Evolutionary conservation across 2,329 filamentous ascomycete genomes (phyloP).

Genomic region (Sclerotinia spermophila): DNA sequence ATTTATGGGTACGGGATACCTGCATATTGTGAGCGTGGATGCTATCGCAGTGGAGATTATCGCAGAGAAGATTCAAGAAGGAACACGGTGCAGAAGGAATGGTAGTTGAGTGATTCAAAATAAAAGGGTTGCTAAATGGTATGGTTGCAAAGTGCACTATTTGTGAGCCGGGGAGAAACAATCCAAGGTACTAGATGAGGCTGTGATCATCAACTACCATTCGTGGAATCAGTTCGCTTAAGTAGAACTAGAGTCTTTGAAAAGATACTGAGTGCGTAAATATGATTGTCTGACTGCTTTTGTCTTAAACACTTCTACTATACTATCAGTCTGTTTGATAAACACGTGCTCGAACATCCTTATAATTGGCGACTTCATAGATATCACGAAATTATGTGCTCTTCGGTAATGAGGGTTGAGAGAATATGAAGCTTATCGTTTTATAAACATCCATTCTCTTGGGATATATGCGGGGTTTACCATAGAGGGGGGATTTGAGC

Average conservation of each 20-base stretch:
- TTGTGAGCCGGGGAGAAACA: background rate
- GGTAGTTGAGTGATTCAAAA: background rate
- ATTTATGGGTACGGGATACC: background rate
- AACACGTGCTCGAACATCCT: background rate
- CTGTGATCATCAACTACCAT: background rate
- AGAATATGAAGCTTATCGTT: background rate
- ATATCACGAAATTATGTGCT: background rate
- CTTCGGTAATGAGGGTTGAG: background rate
- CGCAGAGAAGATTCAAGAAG: no score
- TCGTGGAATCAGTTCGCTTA: background rate
- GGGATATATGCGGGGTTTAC: no score
- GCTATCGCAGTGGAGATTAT: rapidly evolving
- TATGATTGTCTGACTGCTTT: background rate
- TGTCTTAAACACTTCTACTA: background rate
- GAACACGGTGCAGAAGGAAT: background rate
- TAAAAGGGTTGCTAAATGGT: background rate
- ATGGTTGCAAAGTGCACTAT: background rate
- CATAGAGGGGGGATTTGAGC: no score
- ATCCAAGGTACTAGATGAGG: background rate
- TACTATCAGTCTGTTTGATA: background rate
- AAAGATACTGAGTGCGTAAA: background rate
- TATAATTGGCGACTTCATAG: background rate
- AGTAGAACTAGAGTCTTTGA: background rate
- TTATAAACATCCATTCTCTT: no score
- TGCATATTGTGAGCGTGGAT: background rate